A percentile compares a stretch with the other conserved stretches of the same genome.
phyloP scores from a whole-genome alignment of 2,329 filamentous ascomycete genomes.

The Ceratocystis alfenasii region DNA sequence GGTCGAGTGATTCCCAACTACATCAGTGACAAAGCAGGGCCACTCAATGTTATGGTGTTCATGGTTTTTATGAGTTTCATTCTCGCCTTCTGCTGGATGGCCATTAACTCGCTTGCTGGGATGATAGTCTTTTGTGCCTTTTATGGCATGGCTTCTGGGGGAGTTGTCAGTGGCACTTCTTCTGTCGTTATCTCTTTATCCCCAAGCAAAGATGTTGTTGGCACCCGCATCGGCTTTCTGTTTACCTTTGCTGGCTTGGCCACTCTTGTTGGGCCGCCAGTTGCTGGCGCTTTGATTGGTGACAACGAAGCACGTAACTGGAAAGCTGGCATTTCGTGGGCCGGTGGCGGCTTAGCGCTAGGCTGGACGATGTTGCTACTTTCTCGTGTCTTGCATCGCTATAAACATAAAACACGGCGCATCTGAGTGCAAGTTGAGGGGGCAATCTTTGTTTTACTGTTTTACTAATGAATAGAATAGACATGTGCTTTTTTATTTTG shows the following conservation, averaged over 20 bases:
- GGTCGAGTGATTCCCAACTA: slow-evolving; percentile 37
- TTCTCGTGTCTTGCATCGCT: slow-evolving; percentile 24
- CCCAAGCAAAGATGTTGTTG: slow-evolving; percentile 31
- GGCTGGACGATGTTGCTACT: slow-evolving; percentile 25
- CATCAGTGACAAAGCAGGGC: slow-evolving; percentile 35
- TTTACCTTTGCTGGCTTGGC: slow-evolving; percentile 36
- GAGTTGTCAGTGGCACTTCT: slow-evolving; percentile 34
- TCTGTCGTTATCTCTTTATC: slow-evolving; percentile 35
- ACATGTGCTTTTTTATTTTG: not conserved
- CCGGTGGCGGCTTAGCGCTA: slow-evolving; percentile 27
- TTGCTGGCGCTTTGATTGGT: slow-evolving; percentile 32
- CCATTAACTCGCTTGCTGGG: slow-evolving; percentile 29
- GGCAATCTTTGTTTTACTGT: not conserved
- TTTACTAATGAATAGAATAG: not conserved
- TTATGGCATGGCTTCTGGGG: slow-evolving; percentile 38
- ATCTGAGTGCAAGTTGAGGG: not conserved
- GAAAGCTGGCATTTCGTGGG: slow-evolving; percentile 29
- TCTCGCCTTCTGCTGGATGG: slow-evolving; percentile 38
- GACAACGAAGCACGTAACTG: slow-evolving; percentile 28
- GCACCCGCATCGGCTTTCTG: slow-evolving; percentile 34
- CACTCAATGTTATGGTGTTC: slow-evolving; percentile 33
- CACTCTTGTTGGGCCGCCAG: slow-evolving; percentile 35
- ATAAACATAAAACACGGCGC: not conserved
- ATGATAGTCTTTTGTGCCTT: slow-evolving; percentile 35
- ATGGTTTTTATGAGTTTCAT: slow-evolving; percentile 35